A percentile compares a stretch with the other conserved stretches of the same genome.
Conservation (phyloP, 768 basidiomycete genomes). For the Flagelloscypha sp. region DNA sequence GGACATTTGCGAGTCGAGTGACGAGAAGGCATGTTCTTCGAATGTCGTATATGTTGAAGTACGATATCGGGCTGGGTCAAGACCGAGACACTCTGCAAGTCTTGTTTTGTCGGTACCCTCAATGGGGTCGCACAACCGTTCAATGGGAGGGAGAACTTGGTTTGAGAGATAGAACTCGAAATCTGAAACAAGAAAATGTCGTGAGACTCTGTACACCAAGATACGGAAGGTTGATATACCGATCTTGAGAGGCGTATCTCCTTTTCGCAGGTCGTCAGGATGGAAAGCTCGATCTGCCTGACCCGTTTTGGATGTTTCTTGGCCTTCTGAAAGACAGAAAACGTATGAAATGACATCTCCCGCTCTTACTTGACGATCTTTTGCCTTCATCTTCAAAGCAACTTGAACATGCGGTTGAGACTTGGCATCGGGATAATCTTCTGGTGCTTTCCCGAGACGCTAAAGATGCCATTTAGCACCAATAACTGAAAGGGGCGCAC, state of each 20-base stretch:
- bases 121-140: slow-evolving; percentile 92
- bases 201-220: slow-evolving; percentile 4
- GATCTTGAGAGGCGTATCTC: slow-evolving; percentile 57
- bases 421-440: slow-evolving; percentile 95
- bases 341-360: slow-evolving; percentile 97
- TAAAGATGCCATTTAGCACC: slow-evolving; percentile 20
- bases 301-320: slow-evolving; percentile 58
- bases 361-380: slow-evolving; percentile 67
- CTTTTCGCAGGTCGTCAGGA: slow-evolving; percentile 82
- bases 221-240: slow-evolving; percentile 36
- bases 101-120: slow-evolving; percentile 90
- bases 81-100: slow-evolving; percentile 87
- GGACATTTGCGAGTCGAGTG: slow-evolving; percentile 83
- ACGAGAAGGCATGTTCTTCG: slow-evolving; percentile 63
- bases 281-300: slow-evolving; percentile 90
- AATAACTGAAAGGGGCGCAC: background rate
- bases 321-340: slow-evolving; percentile 76
- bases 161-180: slow-evolving; percentile 86
- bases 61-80: slow-evolving; percentile 53
- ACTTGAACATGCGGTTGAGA: slow-evolving; percentile 96
- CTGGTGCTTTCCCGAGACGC: slow-evolving; percentile 94
- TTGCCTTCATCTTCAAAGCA: slow-evolving; percentile 80
- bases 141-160: slow-evolving; percentile 90
- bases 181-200: slow-evolving; percentile 45
- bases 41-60: slow-evolving; percentile 25